These are phyloP conservation scores for Diaporthe longicolla DNA, from an alignment of 2,329 filamentous ascomycete species.

Conservation along the genomic window DNA sequence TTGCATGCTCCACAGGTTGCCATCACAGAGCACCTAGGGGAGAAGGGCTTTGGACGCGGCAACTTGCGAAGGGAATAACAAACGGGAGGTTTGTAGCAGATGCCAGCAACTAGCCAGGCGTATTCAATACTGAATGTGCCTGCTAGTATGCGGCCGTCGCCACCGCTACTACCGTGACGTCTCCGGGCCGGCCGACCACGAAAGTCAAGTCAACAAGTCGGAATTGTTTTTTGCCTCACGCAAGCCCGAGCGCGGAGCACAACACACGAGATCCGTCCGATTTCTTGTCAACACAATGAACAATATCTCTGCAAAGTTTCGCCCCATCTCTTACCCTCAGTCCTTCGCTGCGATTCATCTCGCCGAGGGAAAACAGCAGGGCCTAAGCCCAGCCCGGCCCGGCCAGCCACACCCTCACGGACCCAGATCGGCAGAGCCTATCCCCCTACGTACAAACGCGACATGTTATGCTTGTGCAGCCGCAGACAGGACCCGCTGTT, in stretches of 20 bases:
- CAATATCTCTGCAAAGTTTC: constrained; percentile 7
- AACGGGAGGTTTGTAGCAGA: constrained; percentile 35
- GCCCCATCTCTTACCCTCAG: constrained; percentile 6
- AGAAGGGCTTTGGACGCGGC: constrained; percentile 27
- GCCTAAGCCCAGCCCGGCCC: constrained; percentile 12
- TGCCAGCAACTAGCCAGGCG: constrained; percentile 8
- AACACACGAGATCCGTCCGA: constrained; percentile 4
- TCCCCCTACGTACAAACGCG: background rate
- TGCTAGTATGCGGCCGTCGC: constrained; percentile 3
- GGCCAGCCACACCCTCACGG: constrained; percentile 13
- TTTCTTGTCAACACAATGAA: background rate
- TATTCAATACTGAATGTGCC: background rate
- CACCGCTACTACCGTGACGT: constrained; percentile 14
- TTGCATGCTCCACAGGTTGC: background rate
- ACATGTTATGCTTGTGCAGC: constrained; percentile 28
- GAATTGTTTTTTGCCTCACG: constrained; percentile 16
- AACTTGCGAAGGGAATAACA: background rate
- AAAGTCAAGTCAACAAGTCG: constrained; percentile 13
- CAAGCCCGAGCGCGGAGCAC: constrained; percentile 22
- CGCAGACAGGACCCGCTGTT: constrained; percentile 25
- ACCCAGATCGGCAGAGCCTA: constrained; percentile 25
- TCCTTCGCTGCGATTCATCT: constrained; percentile 1
- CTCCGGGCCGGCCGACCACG: constrained; percentile 12
- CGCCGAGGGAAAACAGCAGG: constrained; percentile 5
- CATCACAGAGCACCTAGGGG: background rate